A percentile compares a stretch with the other conserved stretches of the same genome.
Conservation (phyloP, 2,329 filamentous ascomycete genomes). For the Pezicula carpinea region DNA sequence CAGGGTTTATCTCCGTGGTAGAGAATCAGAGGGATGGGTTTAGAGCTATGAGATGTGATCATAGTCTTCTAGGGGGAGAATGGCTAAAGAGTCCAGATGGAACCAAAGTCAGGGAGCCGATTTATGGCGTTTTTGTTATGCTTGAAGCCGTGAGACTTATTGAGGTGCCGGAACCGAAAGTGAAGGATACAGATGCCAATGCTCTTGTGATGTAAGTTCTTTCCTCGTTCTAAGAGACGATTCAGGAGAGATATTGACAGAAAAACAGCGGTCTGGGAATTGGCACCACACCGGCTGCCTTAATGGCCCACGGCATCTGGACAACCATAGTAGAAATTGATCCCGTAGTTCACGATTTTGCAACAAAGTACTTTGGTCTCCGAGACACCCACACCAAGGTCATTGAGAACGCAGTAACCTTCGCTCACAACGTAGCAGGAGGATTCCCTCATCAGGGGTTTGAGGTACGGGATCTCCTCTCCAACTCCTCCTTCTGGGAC, state of each 20-base stretch:
- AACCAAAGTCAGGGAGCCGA: constrained; percentile 79
- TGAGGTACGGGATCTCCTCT: too few relatives aligned
- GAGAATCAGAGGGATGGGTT: constrained; percentile 69
- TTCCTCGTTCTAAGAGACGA: not conserved
- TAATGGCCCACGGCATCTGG: constrained; percentile 82
- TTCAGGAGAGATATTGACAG: not conserved
- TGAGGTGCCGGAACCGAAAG: constrained; percentile 45
- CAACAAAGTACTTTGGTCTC: constrained; percentile 76
- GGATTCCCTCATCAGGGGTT: constrained; percentile 3
- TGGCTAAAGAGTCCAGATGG: constrained; percentile 63
- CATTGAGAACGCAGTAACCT: constrained; percentile 78
- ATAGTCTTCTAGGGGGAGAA: constrained; percentile 88
- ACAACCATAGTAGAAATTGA: constrained; percentile 96
- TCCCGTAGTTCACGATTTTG: constrained; percentile 80
- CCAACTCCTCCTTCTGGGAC: too few relatives aligned
- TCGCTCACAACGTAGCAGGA: constrained; percentile 44
- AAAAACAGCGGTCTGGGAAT: constrained; percentile 73
- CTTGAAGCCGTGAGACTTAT: constrained; percentile 86
- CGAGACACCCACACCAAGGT: constrained; percentile 72
- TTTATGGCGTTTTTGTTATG: constrained; percentile 95
- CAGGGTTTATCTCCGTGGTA: constrained; percentile 87
- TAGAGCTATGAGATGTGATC: constrained; percentile 84
- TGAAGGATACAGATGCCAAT: constrained; percentile 61
- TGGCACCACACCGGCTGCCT: constrained; percentile 81
- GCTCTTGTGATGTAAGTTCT: constrained; percentile 76